A percentile compares a stretch with the other conserved stretches of the same genome.
phyloP scores from a whole-genome alignment of 495 filamentous ascomycete genomes.

The Aeminium ludgeri region DNA sequence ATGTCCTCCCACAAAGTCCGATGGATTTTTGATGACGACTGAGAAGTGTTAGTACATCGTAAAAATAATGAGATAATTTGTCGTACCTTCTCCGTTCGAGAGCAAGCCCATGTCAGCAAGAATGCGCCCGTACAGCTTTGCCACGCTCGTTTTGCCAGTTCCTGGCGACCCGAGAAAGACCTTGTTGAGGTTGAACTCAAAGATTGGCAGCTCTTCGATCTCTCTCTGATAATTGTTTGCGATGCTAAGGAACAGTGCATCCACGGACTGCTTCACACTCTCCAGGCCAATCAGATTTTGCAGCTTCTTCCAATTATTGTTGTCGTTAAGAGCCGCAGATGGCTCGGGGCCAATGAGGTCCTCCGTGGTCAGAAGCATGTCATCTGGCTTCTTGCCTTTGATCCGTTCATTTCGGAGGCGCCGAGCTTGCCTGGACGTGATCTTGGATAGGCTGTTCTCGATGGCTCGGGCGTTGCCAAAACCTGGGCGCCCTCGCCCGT shows the following conservation, averaged over 20 bases:
- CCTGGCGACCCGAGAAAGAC: conserved; percentile 56
- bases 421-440: conserved; percentile 41
- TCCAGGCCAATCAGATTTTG: conserved; percentile 42
- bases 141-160: conserved; percentile 63
- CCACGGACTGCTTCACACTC: conserved; percentile 45
- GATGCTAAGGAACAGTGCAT: conserved; percentile 40
- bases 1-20: conserved; percentile 16
- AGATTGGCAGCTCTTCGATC: conserved; percentile 35
- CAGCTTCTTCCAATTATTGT: conserved; percentile 41
- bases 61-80: background rate
- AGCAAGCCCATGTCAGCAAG: conserved; percentile 22
- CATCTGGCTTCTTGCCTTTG: conserved; percentile 16
- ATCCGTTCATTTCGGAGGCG: conserved; percentile 33
- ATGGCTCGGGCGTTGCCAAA: conserved; percentile 60
- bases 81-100: conserved; percentile 19
- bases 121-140: conserved; percentile 39
- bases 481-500: conserved; percentile 43
- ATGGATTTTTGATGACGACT: conserved; percentile 17
- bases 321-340: conserved; percentile 30
- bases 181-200: conserved; percentile 48
- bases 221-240: conserved; percentile 46
- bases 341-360: conserved; percentile 38
- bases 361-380: conserved; percentile 20
- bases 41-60: conserved; percentile 5
- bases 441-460: conserved; percentile 39